Evolutionary conservation across 345 rosid species (phyloP).

Genomic region (Dimocarpus longan): DNA sequence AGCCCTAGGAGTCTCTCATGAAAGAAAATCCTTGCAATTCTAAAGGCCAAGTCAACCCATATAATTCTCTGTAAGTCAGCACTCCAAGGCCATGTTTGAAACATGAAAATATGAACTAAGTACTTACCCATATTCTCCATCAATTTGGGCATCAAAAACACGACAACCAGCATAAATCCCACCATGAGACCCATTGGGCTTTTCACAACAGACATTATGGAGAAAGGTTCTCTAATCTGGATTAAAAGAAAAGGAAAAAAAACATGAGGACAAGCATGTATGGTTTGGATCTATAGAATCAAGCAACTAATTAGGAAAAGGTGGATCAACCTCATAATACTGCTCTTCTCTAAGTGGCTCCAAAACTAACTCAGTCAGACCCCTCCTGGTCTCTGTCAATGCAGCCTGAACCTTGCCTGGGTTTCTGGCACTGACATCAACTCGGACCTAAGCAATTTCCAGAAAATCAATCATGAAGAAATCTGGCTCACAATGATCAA

Average conservation of each 20-base stretch:
- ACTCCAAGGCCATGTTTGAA: conserved; percentile 9
- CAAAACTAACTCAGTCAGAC: conserved; percentile 78
- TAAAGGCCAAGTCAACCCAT: background rate
- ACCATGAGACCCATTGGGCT: conserved; percentile 99
- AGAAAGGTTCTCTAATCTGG: conserved; percentile 94
- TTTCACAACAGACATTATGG: conserved; percentile 73
- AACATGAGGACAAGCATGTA: conserved; percentile 26
- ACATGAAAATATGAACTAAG: conserved; percentile 12
- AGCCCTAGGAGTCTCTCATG: background rate
- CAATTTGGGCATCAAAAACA: conserved; percentile 94
- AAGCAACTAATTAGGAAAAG: conserved; percentile 8
- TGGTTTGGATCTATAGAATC: background rate
- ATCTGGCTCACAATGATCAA: conserved; percentile 1
- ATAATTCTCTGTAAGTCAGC: background rate
- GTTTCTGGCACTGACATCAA: conserved; percentile 96
- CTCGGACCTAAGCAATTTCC: conserved; percentile 66
- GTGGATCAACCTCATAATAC: conserved; percentile 74
- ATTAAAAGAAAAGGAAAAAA: conserved; percentile 12
- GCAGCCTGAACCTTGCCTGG: conserved; percentile 95
- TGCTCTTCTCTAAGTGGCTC: conserved; percentile 85
- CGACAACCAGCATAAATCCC: conserved; percentile 90
- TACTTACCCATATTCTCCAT: conserved; percentile 90
- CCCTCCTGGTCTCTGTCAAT: conserved; percentile 86
- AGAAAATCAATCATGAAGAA: conserved; percentile 11
- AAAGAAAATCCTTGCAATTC: background rate